Evolutionary conservation across 2,329 filamentous ascomycete genomes (phyloP).

Genomic region (Epicoccum sorghinum): DNA sequence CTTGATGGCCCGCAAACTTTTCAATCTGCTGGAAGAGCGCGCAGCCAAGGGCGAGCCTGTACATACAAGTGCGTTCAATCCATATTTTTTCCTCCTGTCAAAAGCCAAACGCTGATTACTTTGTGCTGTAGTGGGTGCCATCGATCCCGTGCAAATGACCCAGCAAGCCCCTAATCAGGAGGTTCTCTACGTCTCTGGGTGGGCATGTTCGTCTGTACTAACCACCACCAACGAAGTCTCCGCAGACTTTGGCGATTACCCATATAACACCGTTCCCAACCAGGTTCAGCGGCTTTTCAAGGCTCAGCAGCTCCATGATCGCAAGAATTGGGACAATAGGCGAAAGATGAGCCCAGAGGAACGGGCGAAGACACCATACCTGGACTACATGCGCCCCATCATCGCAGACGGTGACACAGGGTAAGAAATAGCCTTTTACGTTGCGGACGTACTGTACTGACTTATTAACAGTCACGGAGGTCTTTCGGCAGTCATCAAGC

Average conservation of each 20-base stretch:
- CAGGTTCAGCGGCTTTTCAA: conserved; percentile 96
- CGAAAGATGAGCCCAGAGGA: conserved; percentile 77
- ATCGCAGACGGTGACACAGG: conserved; percentile 95
- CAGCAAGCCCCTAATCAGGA: conserved; percentile 97
- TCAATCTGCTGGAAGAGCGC: conserved; percentile 82
- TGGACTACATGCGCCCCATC: conserved; percentile 93
- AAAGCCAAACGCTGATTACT: conserved; percentile 38
- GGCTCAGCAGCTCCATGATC: conserved; percentile 94
- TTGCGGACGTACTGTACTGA: conserved; percentile 12
- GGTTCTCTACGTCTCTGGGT: conserved; percentile 93
- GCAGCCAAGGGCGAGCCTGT: conserved; percentile 82
- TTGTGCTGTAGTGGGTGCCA: conserved; percentile 76
- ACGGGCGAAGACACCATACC: conserved; percentile 77
- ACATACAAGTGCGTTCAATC: conserved; percentile 75
- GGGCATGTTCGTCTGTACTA: conserved; percentile 93
- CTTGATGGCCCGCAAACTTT: conserved; percentile 92
- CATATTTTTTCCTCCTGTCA: conserved; percentile 19
- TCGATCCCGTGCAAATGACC: conserved; percentile 99
- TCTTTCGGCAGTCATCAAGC: conserved; percentile 88
- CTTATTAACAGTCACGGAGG: conserved; percentile 74
- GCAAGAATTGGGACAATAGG: conserved; percentile 89
- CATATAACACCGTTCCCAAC: conserved; percentile 98
- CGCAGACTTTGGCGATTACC: conserved; percentile 97
- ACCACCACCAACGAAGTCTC: conserved; percentile 97
- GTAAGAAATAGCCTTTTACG: conserved; percentile 36